These are phyloP conservation scores for Neodidymelliopsis sp. DNA, from an alignment of 2,329 filamentous ascomycete species.

Conservation along the genomic window DNA sequence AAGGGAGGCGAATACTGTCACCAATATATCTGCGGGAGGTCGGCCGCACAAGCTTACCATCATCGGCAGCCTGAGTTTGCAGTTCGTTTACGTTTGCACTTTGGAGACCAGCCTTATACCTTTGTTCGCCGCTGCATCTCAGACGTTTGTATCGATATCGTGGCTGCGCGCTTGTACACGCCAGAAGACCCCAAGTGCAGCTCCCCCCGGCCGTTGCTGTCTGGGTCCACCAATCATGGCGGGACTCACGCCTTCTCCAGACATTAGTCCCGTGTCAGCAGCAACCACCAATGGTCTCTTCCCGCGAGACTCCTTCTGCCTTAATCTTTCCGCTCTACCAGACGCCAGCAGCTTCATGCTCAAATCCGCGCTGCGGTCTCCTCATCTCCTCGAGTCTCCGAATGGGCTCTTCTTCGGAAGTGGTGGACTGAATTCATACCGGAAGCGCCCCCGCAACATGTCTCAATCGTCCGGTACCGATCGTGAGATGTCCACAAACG, in stretches of 20 bases:
- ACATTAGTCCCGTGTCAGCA: slow-evolving; percentile 54
- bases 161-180: slow-evolving; percentile 37
- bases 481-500: slow-evolving; percentile 47
- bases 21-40: slow-evolving; percentile 34
- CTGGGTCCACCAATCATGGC: slow-evolving; percentile 51
- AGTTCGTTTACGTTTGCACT: slow-evolving; percentile 1
- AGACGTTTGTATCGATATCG: slow-evolving; percentile 26
- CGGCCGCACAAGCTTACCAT: slow-evolving; percentile 15
- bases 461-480: slow-evolving; percentile 53
- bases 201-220: slow-evolving; percentile 34
- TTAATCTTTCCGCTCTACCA: slow-evolving; percentile 49
- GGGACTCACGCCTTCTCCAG: slow-evolving; percentile 50
- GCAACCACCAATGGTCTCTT: slow-evolving; percentile 50
- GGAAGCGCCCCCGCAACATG: slow-evolving; percentile 52
- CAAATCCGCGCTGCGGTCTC: slow-evolving; percentile 49
- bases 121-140: slow-evolving; percentile 16
- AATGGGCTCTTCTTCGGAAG: slow-evolving; percentile 43
- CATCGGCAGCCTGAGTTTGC: slow-evolving; percentile 4
- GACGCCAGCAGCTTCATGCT: slow-evolving; percentile 48
- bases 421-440: slow-evolving; percentile 42
- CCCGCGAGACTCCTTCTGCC: slow-evolving; percentile 50
- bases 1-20: slow-evolving; percentile 30
- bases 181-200: slow-evolving; percentile 40
- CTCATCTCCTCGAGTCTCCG: slow-evolving; percentile 49
- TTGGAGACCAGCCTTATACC: slow-evolving; percentile 5